Percentiles rank a stretch among this genome's conserved stretches.
Evolutionary conservation across 495 filamentous ascomycete genomes (phyloP).

Genomic region (Daldinia caldariorum): DNA sequence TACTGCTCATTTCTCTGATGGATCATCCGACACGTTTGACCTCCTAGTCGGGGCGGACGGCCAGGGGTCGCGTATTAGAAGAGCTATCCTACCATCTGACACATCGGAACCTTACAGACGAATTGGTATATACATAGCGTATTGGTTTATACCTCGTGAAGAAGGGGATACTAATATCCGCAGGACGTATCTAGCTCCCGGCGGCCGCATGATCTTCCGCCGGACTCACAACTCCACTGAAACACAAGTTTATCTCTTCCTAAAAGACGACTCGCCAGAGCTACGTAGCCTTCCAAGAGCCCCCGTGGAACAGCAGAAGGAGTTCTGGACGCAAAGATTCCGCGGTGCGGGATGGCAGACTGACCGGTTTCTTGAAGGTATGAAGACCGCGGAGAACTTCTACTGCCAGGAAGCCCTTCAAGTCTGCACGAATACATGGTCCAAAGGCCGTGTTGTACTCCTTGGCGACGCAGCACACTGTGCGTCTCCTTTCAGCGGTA

Average conservation of each 20-base stretch:
- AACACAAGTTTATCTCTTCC: conserved; percentile 52
- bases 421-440: conserved; percentile 51
- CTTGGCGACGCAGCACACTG: conserved; percentile 68
- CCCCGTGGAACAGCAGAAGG: conserved; percentile 49
- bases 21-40: conserved; percentile 50
- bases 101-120: conserved; percentile 38
- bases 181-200: conserved; percentile 41
- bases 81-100: conserved; percentile 46
- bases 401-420: conserved; percentile 59
- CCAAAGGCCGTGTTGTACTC: conserved; percentile 57
- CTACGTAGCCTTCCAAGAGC: conserved; percentile 36
- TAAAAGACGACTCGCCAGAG: conserved; percentile 38
- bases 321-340: conserved; percentile 53
- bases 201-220: conserved; percentile 49
- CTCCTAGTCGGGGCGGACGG: conserved; percentile 62
- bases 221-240: conserved; percentile 49
- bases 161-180: conserved; percentile 31
- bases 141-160: conserved; percentile 31
- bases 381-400: conserved; percentile 47
- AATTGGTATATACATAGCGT: conserved; percentile 38
- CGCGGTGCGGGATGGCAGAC: conserved; percentile 58
- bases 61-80: conserved; percentile 51
- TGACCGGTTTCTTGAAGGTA: conserved; percentile 51
- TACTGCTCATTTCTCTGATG: conserved; percentile 46
- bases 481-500: conserved; percentile 44